Conservation (phyloP, 345 rosid genomes). For the Brassica juncea region DNA sequence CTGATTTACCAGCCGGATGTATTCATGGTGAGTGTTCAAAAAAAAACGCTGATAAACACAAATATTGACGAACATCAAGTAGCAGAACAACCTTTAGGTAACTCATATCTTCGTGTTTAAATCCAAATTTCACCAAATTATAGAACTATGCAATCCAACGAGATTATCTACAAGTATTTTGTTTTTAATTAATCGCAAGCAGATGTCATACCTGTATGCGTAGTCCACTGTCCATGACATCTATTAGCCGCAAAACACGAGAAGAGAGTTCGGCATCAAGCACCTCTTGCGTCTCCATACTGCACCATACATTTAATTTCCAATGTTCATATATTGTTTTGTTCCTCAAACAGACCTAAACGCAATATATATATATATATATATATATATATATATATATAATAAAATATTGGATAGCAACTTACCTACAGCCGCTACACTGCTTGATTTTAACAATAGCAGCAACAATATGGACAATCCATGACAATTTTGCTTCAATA, state of each 20-base stretch:
- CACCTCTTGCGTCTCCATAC: conserved; percentile 91
- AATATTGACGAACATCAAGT: conserved; percentile 10
- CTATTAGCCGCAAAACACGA: conserved; percentile 89
- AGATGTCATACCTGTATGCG: conserved; percentile 70
- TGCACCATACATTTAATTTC: conserved; percentile 45
- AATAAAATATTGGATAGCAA: not conserved
- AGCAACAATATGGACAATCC: conserved; percentile 95
- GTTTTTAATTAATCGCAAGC: not conserved
- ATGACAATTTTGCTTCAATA: conserved; percentile 92
- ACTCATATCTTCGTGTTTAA: conserved; percentile 23
- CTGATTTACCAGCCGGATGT: conserved; percentile 7
- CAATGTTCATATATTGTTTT: conserved; percentile 12
- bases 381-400: no score
- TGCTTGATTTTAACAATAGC: conserved; percentile 91
- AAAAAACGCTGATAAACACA: conserved; percentile 5
- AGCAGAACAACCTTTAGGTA: not conserved
- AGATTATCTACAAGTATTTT: conserved; percentile 2
- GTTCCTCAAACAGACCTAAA: conserved; percentile 32
- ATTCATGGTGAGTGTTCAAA: not conserved
- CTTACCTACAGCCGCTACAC: conserved; percentile 86
- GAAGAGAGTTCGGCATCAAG: conserved; percentile 99
- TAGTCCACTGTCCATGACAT: conserved; percentile 87
- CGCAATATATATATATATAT: not conserved
- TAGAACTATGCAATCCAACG: conserved; percentile 6
- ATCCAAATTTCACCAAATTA: conserved; percentile 11